A percentile compares a stretch with the other conserved stretches of the same genome.
phyloP scores from a whole-genome alignment of 1,139 yeast genomes.

The Entelexis paramagnoliae region DNA sequence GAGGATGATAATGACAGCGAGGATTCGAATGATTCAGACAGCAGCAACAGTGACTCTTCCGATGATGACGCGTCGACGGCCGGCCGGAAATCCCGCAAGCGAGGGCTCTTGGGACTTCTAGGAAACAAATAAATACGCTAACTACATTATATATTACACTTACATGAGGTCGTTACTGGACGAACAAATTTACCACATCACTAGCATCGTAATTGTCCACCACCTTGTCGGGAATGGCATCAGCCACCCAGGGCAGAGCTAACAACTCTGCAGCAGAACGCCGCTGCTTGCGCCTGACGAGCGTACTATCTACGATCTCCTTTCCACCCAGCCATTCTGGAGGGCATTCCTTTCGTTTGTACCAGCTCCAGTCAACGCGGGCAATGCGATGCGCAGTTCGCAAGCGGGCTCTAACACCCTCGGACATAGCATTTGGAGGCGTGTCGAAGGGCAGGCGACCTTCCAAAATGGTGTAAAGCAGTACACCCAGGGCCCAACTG shows the following conservation, averaged over 20 bases:
- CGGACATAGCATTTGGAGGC: slow-evolving; percentile 37
- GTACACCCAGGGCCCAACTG: slow-evolving; percentile 88
- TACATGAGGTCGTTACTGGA: background rate
- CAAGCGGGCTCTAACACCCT: slow-evolving; percentile 39
- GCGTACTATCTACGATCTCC: slow-evolving; percentile 43
- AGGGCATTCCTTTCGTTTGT: slow-evolving; percentile 31
- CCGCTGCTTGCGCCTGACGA: slow-evolving; percentile 38
- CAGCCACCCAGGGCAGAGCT: slow-evolving; percentile 20
- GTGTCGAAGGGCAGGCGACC: slow-evolving; percentile 84
- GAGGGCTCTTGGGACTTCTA: background rate
- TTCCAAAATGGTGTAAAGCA: slow-evolving; percentile 74
- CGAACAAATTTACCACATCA: slow-evolving; percentile 11
- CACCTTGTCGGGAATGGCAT: slow-evolving; percentile 14
- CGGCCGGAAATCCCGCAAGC: background rate
- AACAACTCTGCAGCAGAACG: slow-evolving; percentile 14
- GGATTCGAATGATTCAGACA: slow-evolving; percentile 1
- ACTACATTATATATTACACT: background rate
- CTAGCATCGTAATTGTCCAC: slow-evolving; percentile 7
- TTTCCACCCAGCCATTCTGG: slow-evolving; percentile 41
- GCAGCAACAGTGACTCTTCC: slow-evolving; percentile 7
- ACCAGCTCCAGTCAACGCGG: slow-evolving; percentile 88
- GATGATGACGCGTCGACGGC: slow-evolving; percentile 4
- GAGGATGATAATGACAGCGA: background rate
- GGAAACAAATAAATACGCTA: background rate
- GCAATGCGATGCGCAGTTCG: slow-evolving; percentile 84